Base-by-base conservation (phyloP, 805 yeast genomes). In the Myxozyma kluyveri region DNA sequence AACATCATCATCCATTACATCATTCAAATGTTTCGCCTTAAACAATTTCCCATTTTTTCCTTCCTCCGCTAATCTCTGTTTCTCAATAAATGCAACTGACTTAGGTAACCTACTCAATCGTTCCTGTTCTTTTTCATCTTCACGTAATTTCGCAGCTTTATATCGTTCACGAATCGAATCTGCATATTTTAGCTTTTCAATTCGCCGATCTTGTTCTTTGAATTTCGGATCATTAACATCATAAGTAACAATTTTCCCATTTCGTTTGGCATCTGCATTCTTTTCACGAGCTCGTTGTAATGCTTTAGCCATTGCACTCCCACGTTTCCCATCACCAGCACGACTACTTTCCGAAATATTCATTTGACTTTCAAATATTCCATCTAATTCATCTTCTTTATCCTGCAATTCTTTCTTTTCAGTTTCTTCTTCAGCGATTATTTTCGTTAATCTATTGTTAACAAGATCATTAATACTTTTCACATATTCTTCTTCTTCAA, bases 71-170 rank as follows among this genome's bases (percentile, higher is more conserved):
- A 9, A 9, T 14, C 33, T 29, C 33, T 29, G 33, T 14, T 22
- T 26, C 4, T 40, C 47, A 22, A 42, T 26, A 26, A 43, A 39
- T 7, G 56, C 56, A 10, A 54, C 40, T 23, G 51, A 45, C 45
- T 45, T 45, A 2, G 60, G 57, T 31, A 56, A 35, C 35, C 50
- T 43, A 21, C 49, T 53, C 36, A 56, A 37, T 29, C 60, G 33
- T 9, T 52, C 59, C 26, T 48, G 31, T 31, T 54, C 59, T 10
- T n/a, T 41, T 2, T 54, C 56, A n/a, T 14, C 23, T 18, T 54
- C 59, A 12, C 40, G 26, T 22, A 42, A 26, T 5, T 18, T 21
- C 9, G 59, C 54, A 24, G 38, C 10, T 18, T 37, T 43, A 29
- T 47, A 56, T 12, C 50, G 33, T 10, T 56, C 55, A 4, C 55